Base-by-base conservation (phyloP, 371 early-diverging fungal genomes). In the Actinomortierella ambigua region DNA sequence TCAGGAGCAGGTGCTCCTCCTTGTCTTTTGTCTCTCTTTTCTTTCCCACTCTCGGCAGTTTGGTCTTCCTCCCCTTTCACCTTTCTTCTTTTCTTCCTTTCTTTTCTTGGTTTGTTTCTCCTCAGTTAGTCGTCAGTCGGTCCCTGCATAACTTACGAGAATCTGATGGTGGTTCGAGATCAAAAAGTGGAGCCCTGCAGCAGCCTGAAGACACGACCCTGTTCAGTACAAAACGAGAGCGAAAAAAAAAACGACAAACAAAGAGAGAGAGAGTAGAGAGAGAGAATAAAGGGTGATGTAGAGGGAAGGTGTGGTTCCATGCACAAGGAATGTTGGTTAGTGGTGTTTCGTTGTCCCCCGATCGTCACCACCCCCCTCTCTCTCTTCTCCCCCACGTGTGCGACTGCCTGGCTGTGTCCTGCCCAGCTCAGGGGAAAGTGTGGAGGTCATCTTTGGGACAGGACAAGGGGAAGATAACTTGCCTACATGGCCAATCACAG, bases 161-260 rank as follows among this genome's bases (percentile, higher is more conserved):
- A 84, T 71, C 53, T 82, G 84, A 46, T 84, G 82, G 63, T 84
- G 84, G 66, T 84, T 84, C 49, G 84, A 84, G 62, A 81, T 79
- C 42, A 84, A 55, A 28, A 79, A 78, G 48, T 84, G 84, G 34
- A 84, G 68, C 27, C 84, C 84, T n/a, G 84, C 79, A 14, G 82
- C 82, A 2, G 84, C 82, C 51, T 84, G 84, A 8, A 84, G 60
- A 26, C 80, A 78, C 46, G 79, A 76, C 20, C 81, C 81, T 83
- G 44, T 59, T 34, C 9, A 4, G 46, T 49, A 46, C 17, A 57
- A 13, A 13, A 27, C 6, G n/a, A 40, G 26, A 51, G n/a, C 28
- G 15, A 51, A 43, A 49, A 27, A 47, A 20, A 55, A 41, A 29
- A 39, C 50, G n/a, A 13, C 51, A 28, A 51, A 22, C 8, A 27